These are phyloP conservation scores for Candida vartiovaarae DNA, from an alignment of 805 yeast genomes.

Conservation along the genomic window DNA sequence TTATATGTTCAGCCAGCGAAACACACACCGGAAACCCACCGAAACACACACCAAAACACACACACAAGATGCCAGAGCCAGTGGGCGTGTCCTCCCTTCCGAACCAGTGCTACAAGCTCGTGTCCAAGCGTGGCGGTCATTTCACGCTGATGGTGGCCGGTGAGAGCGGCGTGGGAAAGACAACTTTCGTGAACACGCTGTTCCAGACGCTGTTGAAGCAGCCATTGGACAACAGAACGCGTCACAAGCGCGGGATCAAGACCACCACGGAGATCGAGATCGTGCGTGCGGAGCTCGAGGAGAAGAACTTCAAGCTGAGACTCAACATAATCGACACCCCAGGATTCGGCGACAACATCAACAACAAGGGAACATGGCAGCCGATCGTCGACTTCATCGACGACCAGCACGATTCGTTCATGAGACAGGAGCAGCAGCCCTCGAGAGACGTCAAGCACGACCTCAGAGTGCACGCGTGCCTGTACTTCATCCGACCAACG, in stretches of 20 bases:
- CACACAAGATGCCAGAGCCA: constrained; percentile 22
- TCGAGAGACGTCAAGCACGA: constrained; percentile 58
- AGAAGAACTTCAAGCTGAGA: constrained; percentile 69
- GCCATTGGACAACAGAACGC: constrained; percentile 32
- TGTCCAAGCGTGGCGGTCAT: constrained; percentile 66
- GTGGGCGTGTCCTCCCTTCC: constrained; percentile 25
- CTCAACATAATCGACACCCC: constrained; percentile 88
- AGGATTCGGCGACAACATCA: constrained; percentile 87
- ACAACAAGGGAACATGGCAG: constrained; percentile 80
- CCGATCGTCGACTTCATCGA: constrained; percentile 84
- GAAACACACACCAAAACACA: constrained; percentile 6
- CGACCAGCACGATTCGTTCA: constrained; percentile 80
- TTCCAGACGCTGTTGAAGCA: constrained; percentile 69
- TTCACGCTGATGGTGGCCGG: constrained; percentile 85
- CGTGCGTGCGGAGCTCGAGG: constrained; percentile 74
- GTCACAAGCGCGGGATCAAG: constrained; percentile 50
- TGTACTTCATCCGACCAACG: constrained; percentile 87
- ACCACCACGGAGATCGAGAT: constrained; percentile 76
- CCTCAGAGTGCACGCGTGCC: constrained; percentile 82
- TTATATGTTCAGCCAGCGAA: background rate
- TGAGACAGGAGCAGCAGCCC: constrained; percentile 95
- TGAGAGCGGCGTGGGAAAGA: constrained; percentile 86
- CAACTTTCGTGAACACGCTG: constrained; percentile 83
- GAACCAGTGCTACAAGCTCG: constrained; percentile 56
- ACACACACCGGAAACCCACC: constrained; percentile 7